A percentile compares a stretch with the other conserved stretches of the same genome.
Conservation (phyloP, 148 eudicot genomes). For the Diospyros kaki region DNA sequence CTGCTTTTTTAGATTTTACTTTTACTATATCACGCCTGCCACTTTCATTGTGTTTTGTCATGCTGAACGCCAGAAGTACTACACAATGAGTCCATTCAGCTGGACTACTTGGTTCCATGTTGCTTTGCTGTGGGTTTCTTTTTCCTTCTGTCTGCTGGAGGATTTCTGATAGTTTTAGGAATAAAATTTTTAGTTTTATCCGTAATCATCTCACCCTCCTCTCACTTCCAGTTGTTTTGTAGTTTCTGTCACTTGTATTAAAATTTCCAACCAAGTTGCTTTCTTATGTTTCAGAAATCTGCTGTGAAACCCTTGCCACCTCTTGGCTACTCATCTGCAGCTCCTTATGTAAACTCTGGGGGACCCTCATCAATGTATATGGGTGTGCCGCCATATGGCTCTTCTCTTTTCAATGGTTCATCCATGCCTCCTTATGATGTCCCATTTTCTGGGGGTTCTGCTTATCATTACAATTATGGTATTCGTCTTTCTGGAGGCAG, state of each 20-base stretch:
- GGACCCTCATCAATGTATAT: slow-evolving; percentile 59
- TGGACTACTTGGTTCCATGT: not conserved
- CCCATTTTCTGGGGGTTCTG: slow-evolving; percentile 65
- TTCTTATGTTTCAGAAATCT: slow-evolving; percentile 44
- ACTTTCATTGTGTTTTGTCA: no score
- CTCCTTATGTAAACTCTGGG: slow-evolving; percentile 66
- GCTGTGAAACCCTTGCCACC: slow-evolving; percentile 58
- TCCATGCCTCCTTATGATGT: slow-evolving; percentile 66
- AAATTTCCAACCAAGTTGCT: not conserved
- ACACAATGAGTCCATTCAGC: no score
- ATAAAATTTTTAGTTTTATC: not conserved
- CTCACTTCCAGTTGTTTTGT: no score
- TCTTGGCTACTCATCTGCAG: slow-evolving; percentile 44
- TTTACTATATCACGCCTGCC: no score
- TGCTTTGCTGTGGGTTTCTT: not conserved
- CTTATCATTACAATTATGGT: slow-evolving; percentile 57
- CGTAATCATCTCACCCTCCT: no score
- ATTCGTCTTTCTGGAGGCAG: slow-evolving; percentile 66
- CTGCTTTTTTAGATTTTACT: no score
- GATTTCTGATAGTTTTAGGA: not conserved
- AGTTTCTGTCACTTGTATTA: no score
- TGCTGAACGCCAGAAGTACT: no score
- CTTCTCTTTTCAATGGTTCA: slow-evolving; percentile 59
- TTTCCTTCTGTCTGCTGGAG: not conserved
- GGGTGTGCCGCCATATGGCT: slow-evolving; percentile 71